Percentiles rank a stretch among this genome's conserved stretches.
Evolutionary conservation across 495 filamentous ascomycete species (phyloP).

Genomic region (Lophiostoma macrostomum): DNA sequence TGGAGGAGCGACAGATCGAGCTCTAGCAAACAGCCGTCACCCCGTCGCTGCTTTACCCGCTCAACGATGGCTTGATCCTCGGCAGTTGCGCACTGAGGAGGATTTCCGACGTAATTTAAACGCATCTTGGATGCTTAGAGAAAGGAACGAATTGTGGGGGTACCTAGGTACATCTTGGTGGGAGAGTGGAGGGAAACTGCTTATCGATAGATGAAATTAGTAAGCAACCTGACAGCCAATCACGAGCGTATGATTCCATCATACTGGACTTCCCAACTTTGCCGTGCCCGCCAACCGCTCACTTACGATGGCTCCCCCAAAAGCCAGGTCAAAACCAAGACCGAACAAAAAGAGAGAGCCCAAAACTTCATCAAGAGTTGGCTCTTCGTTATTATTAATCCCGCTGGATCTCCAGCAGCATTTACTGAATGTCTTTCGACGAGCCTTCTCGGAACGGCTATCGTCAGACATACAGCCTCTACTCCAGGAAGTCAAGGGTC

Average conservation of each 20-base stretch:
- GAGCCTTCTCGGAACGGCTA: conserved; percentile 53
- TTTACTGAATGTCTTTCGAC: conserved; percentile 72
- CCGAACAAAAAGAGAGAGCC: background rate
- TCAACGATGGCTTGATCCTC: conserved; percentile 33
- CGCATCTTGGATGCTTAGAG: conserved; percentile 32
- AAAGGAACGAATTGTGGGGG: background rate
- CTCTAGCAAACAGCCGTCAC: conserved; percentile 34
- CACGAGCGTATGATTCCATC: no score
- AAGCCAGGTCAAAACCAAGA: background rate
- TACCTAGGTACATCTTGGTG: background rate
- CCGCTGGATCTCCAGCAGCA: conserved; percentile 63
- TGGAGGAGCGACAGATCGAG: conserved; percentile 42
- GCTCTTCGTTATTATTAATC: background rate
- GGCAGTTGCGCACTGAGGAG: conserved; percentile 22
- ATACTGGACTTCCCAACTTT: no score
- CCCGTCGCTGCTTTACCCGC: conserved; percentile 36
- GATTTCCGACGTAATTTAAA: conserved; percentile 39
- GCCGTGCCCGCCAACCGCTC: background rate
- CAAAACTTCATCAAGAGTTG: background rate
- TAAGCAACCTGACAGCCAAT: no score
- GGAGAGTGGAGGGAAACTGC: background rate
- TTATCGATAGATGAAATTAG: no score
- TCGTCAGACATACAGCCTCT: conserved; percentile 48
- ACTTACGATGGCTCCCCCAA: background rate
- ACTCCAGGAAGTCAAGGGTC: conserved; percentile 77